Conservation (phyloP, 2,329 filamentous ascomycete species). For the Aspergillus sojae region DNA sequence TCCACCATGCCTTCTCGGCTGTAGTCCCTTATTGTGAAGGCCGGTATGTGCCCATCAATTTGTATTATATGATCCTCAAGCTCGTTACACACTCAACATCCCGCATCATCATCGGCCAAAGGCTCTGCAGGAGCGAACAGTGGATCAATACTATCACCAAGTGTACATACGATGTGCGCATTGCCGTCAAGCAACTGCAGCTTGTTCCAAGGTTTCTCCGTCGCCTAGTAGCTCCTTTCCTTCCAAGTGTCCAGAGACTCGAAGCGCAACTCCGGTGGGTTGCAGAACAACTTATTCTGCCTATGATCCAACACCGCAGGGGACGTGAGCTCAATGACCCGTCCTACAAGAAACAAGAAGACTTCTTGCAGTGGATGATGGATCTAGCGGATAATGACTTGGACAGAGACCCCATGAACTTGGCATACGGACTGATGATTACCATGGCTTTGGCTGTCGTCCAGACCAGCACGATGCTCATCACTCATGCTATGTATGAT, state of each 20-base stretch:
- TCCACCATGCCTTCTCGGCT: constrained; percentile 26
- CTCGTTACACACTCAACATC: constrained; percentile 45
- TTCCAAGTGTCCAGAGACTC: constrained; percentile 39
- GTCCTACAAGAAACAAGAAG: constrained; percentile 28
- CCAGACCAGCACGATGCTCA: constrained; percentile 32
- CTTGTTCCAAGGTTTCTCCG: constrained; percentile 38
- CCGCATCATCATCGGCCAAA: constrained; percentile 44
- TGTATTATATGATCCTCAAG: constrained; percentile 31
- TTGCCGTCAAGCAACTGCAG: constrained; percentile 35
- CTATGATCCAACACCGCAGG: constrained; percentile 36
- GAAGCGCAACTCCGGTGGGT: constrained; percentile 32
- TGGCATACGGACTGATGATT: constrained; percentile 30
- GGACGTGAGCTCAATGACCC: constrained; percentile 21
- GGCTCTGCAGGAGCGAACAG: constrained; percentile 39
- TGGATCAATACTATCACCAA: constrained; percentile 40
- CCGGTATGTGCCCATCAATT: constrained; percentile 28
- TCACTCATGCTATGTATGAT: constrained; percentile 53
- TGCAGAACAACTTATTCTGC: constrained; percentile 35
- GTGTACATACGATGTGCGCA: constrained; percentile 41
- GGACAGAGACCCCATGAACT: constrained; percentile 23
- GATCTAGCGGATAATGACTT: constrained; percentile 27
- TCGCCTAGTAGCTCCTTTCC: constrained; percentile 35
- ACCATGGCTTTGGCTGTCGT: constrained; percentile 31
- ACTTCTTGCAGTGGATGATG: constrained; percentile 39
- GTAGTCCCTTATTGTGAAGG: constrained; percentile 29